Evolutionary conservation across 1,284 basidiomycete species (phyloP).

Genomic region (Cryptococcus amylolentus): DNA sequence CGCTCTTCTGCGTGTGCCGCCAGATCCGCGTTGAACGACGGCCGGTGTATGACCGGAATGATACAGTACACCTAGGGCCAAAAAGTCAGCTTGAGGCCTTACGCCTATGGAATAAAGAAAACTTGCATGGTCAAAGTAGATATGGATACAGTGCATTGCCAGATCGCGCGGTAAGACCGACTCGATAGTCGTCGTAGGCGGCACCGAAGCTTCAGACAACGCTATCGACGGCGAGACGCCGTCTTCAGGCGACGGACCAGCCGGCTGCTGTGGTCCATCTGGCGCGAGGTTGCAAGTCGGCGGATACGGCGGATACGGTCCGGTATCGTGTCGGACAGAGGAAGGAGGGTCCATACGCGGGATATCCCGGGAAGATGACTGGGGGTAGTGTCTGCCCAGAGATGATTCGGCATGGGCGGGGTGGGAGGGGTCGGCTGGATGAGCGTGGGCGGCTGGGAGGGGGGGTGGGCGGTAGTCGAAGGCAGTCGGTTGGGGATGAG

Average conservation of each 20-base stretch:
- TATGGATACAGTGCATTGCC: constrained; percentile 19
- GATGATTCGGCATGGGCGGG: no score
- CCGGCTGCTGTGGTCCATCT: no score
- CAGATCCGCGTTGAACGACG: constrained; percentile 26
- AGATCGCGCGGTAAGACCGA: constrained; percentile 20
- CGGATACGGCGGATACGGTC: no score
- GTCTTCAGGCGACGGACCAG: constrained; percentile 10
- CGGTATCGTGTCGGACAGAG: no score
- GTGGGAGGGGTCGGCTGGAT: no score
- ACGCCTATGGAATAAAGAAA: background rate
- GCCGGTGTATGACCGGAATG: constrained; percentile 25
- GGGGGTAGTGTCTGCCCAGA: no score
- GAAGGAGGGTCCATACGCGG: no score
- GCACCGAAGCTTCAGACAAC: constrained; percentile 8
- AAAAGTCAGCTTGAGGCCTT: background rate
- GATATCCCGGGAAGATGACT: no score
- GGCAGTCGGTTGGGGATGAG: no score
- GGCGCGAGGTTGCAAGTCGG: no score
- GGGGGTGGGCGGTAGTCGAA: no score
- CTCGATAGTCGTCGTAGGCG: constrained; percentile 15
- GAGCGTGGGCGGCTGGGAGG: no score
- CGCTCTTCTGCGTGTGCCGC: constrained; percentile 18
- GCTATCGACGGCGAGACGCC: constrained; percentile 12
- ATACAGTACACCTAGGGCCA: constrained; percentile 20
- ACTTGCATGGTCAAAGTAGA: constrained; percentile 28